Conservation (phyloP, 768 basidiomycete species). For the Leccinum longicurvipes region DNA sequence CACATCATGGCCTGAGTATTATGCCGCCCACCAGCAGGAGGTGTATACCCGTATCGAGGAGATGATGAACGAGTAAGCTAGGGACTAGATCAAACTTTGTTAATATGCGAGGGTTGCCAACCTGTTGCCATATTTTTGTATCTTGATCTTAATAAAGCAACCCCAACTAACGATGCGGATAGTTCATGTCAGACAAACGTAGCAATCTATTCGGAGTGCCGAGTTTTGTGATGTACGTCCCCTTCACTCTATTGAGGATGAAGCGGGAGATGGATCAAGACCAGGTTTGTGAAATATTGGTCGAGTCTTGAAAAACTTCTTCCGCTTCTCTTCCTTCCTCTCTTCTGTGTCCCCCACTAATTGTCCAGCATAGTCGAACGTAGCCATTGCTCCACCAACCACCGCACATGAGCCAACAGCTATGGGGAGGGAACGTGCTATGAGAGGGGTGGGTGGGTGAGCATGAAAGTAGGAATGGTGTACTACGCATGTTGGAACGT, state of each 20-base stretch:
- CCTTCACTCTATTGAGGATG: slow-evolving; percentile 19
- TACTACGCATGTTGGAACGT: slow-evolving; percentile 17
- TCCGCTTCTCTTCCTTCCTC: slow-evolving; percentile 64
- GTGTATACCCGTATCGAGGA: slow-evolving; percentile 42
- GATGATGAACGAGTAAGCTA: slow-evolving; percentile 19
- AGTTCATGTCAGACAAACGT: not conserved
- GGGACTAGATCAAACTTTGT: slow-evolving; percentile 4
- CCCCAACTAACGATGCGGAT: not conserved
- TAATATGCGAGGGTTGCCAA: not conserved
- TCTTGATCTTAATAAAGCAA: not conserved
- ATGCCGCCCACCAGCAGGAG: slow-evolving; percentile 39
- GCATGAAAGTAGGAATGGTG: not conserved
- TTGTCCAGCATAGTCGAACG: slow-evolving; percentile 76
- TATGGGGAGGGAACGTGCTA: slow-evolving; percentile 81
- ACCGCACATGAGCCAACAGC: slow-evolving; percentile 77
- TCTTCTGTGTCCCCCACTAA: slow-evolving; percentile 46
- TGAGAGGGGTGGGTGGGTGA: slow-evolving; percentile 10
- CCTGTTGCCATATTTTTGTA: not conserved
- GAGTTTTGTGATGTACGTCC: slow-evolving; percentile 9
- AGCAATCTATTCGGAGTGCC: slow-evolving; percentile 14
- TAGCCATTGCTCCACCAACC: slow-evolving; percentile 76
- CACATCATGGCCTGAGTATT: slow-evolving; percentile 50
- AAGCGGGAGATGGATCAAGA: slow-evolving; percentile 12
- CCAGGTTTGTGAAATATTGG: slow-evolving; percentile 35
- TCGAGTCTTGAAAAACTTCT: slow-evolving; percentile 78